Conservation (phyloP, 1,284 basidiomycete species). For the Exobasidium cylindrosporum region DNA sequence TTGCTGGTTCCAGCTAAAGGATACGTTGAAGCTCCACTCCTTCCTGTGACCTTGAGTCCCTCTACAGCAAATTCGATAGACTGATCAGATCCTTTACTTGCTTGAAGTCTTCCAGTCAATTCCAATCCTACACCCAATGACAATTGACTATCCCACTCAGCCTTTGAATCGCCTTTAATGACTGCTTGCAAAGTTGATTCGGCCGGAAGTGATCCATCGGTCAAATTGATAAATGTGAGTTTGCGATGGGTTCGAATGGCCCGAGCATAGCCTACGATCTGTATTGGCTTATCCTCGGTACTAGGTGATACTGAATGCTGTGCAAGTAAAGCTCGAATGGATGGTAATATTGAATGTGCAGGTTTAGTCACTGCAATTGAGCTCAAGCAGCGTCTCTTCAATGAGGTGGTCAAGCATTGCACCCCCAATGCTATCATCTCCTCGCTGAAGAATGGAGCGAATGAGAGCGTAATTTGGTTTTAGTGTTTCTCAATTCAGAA, state of each 20-base stretch:
- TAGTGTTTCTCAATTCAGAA: too few relatives aligned
- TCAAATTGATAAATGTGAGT: constrained; percentile 41
- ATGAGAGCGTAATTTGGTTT: too few relatives aligned
- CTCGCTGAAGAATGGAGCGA: too few relatives aligned
- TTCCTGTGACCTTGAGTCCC: constrained; percentile 1
- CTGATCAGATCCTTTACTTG: constrained; percentile 29
- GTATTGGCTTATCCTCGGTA: neutral
- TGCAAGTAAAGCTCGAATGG: neutral
- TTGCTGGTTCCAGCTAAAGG: neutral
- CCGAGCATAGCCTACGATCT: constrained; percentile 9
- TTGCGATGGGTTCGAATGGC: constrained; percentile 14
- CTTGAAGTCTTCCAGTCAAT: constrained; percentile 27
- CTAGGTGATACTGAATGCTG: neutral
- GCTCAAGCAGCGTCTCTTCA: too few relatives aligned
- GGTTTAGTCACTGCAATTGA: too few relatives aligned
- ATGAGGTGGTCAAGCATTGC: too few relatives aligned
- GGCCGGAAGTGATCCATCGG: constrained; percentile 43
- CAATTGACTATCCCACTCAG: constrained; percentile 14
- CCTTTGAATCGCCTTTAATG: constrained; percentile 14
- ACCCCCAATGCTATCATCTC: too few relatives aligned
- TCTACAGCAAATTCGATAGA: constrained; percentile 35
- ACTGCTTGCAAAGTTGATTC: constrained; percentile 43
- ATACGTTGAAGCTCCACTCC: constrained; percentile 17
- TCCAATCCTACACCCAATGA: constrained; percentile 37
- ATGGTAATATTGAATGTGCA: too few relatives aligned